Evolutionary conservation across 805 yeast species (phyloP), one percentile per base, ranked within the genome.

Genomic region (Hanseniaspora meyeri): DNA sequence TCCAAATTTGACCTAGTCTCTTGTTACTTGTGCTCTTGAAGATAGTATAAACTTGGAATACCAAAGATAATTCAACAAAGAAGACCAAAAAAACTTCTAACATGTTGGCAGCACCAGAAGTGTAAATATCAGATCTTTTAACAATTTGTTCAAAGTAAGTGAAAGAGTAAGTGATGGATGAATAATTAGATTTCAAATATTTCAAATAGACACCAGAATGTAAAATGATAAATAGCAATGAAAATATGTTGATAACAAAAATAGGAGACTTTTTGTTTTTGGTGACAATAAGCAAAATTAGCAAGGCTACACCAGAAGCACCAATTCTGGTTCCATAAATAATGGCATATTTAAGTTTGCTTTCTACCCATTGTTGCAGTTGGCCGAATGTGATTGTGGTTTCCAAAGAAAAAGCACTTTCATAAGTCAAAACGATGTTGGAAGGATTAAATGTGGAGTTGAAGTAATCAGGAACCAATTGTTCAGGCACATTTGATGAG

Each of bases 41-140:
- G 51, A 93, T 81, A 36, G 84, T 77, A 59, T 73, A 76, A 9
- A 85, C 78, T 70, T 91, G 97, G 64, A 80, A 80, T 1, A 82
- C 74, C 63, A 91, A 69, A 0, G 93, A 82, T 0, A 71, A 60
- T 66, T 87, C 85, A 55, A 90, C 78, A 10, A 79, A 71, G 0
- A 75, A 69, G 19, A 87, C 75, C 46, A 88, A 68, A 12, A 88
- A 59, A 4, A 82, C 73, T 60, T 82, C 82, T 57, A 85, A 68
- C 3, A 80, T 73, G 62, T 81, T 78, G 0, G 87, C 71, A 2
- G 85, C 86, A 10, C 82, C 77, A n/a, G 82, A 75, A 5, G 79
- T 65, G 49, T 72, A 75, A 46, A 74, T 70, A 31, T 77, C 77
- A 12, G 61, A 55, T 8, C 61, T 60, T 19, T 72, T 66, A 8